A percentile compares a stretch with the other conserved stretches of the same genome.
Evolutionary conservation across 164 flowering plant genomes (phyloP).

Genomic region (Nymphaea colorata): DNA sequence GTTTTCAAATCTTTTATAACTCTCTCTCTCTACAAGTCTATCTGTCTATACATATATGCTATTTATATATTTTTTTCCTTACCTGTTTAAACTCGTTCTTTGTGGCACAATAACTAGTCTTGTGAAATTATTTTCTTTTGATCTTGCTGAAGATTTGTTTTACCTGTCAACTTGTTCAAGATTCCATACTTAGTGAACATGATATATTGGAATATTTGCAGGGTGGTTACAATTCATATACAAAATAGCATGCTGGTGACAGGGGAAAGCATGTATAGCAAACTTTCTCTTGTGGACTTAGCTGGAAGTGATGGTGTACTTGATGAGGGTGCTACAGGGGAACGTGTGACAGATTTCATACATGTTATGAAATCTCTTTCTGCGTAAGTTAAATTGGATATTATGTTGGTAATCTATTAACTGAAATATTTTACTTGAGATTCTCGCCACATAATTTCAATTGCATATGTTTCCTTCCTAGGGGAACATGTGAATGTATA

Average conservation of each 20-base stretch:
- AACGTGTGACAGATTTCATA: conserved; percentile 72
- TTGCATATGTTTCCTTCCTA: too few relatives aligned
- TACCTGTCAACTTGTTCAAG: too few relatives aligned
- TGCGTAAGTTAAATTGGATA: conserved; percentile 45
- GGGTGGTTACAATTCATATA: conserved; percentile 76
- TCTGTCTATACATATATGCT: too few relatives aligned
- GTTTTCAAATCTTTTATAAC: background rate
- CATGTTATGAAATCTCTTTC: conserved; percentile 93
- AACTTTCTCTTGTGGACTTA: conserved; percentile 89
- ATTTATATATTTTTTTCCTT: background rate
- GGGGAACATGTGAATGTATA: too few relatives aligned
- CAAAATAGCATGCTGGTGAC: conserved; percentile 60
- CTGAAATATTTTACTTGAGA: background rate
- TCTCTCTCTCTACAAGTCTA: background rate
- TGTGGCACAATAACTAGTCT: too few relatives aligned
- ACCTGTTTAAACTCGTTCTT: background rate
- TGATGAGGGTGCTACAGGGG: conserved; percentile 66
- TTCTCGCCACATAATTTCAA: too few relatives aligned
- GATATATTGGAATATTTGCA: conserved; percentile 15
- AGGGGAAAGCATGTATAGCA: conserved; percentile 67
- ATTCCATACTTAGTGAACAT: background rate
- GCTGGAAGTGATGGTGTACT: conserved; percentile 83
- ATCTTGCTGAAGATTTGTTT: too few relatives aligned
- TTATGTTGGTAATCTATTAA: background rate
- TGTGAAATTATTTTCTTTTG: too few relatives aligned